Evolutionary conservation across 1,139 yeast species (phyloP).

Genomic region (Trichomonascaceae sp.): DNA sequence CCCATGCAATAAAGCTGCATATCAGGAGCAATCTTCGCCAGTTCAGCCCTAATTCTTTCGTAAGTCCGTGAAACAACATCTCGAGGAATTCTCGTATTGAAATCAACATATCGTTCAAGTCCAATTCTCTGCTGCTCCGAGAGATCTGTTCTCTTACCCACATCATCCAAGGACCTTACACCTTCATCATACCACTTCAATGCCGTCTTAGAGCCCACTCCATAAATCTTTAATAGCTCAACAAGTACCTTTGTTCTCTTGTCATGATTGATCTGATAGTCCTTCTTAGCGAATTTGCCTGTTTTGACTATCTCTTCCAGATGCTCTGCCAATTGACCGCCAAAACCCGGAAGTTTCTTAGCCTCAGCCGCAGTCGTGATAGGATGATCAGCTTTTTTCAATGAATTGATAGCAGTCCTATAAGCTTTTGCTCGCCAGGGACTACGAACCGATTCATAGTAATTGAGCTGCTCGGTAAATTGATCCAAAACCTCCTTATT

Average conservation of each 20-base stretch:
- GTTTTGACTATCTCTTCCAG: slow-evolving; percentile 44
- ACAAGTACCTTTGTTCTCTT: slow-evolving; percentile 30
- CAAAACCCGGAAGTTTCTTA: slow-evolving; percentile 39
- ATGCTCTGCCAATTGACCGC: slow-evolving; percentile 42
- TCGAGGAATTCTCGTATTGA: slow-evolving; percentile 44
- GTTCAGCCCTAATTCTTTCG: slow-evolving; percentile 32
- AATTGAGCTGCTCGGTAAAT: slow-evolving; percentile 5
- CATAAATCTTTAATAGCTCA: slow-evolving; percentile 44
- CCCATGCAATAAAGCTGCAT: slow-evolving; percentile 45
- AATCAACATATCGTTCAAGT: slow-evolving; percentile 46
- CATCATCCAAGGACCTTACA: slow-evolving; percentile 38
- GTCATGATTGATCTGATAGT: slow-evolving; percentile 23
- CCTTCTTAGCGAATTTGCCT: slow-evolving; percentile 38
- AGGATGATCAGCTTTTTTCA: slow-evolving; percentile 28
- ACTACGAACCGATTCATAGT: slow-evolving; percentile 5
- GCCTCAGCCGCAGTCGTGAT: slow-evolving; percentile 42
- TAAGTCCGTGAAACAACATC: slow-evolving; percentile 42
- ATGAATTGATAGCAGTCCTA: slow-evolving; percentile 40
- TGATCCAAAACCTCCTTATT: slow-evolving; percentile 3
- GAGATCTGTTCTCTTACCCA: slow-evolving; percentile 32
- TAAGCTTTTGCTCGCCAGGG: slow-evolving; percentile 37
- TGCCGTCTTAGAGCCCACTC: slow-evolving; percentile 48
- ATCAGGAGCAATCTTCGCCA: slow-evolving; percentile 36
- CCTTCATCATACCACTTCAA: slow-evolving; percentile 41
- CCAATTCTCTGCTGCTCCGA: slow-evolving; percentile 41